Percentiles rank a stretch among this genome's conserved stretches.
phyloP scores from a whole-genome alignment of 148 eudicot species.

The Selenicereus undatus region DNA sequence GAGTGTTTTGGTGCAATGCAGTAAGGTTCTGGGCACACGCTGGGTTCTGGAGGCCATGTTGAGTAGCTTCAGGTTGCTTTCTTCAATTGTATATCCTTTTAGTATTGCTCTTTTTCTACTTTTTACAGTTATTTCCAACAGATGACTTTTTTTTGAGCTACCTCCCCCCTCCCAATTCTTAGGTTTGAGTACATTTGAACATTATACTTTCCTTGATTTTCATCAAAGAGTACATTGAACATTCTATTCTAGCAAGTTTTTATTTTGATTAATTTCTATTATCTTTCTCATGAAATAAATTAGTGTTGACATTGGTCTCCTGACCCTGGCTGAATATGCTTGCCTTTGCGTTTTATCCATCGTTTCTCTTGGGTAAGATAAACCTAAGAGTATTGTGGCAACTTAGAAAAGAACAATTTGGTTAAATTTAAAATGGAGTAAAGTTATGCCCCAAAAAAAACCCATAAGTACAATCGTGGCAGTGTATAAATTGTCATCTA shows the following conservation, averaged over 20 bases:
- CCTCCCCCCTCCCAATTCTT: neutral
- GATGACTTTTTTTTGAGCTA: neutral
- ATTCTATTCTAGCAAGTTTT: neutral
- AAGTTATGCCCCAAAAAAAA: too few relatives aligned
- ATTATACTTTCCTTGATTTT: too few relatives aligned
- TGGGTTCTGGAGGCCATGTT: neutral
- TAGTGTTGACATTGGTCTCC: too few relatives aligned
- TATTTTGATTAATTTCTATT: neutral
- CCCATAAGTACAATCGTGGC: too few relatives aligned
- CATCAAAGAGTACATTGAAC: neutral
- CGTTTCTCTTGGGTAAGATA: too few relatives aligned
- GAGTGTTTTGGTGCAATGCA: neutral
- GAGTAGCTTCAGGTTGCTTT: neutral
- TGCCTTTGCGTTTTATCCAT: too few relatives aligned
- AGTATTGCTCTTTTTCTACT: neutral
- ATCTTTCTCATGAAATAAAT: too few relatives aligned
- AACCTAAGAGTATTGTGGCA: too few relatives aligned
- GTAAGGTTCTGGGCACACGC: neutral
- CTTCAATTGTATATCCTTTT: neutral
- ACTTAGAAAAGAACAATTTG: too few relatives aligned
- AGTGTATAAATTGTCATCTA: too few relatives aligned
- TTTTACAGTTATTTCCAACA: neutral
- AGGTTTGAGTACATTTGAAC: neutral
- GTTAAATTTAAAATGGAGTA: too few relatives aligned
- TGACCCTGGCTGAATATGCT: too few relatives aligned